Evolutionary conservation across 2,329 filamentous ascomycete species (phyloP), one percentile per base, ranked within the genome.

Genomic region (Pseudofabraea citricarpa): DNA sequence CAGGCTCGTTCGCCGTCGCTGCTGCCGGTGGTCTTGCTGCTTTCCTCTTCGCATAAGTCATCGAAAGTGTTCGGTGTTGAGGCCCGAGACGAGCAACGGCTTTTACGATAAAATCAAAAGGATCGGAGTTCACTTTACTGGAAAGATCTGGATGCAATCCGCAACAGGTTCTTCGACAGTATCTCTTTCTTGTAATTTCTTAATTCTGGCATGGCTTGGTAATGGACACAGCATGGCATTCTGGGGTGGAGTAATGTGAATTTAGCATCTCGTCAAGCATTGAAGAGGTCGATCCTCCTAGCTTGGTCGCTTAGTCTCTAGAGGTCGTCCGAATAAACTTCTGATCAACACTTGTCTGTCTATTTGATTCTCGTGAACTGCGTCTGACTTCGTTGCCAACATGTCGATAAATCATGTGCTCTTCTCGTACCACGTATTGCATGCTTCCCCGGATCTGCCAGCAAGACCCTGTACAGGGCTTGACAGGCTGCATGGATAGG

Each of bases 21-120:
- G 46, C 46, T 24, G 31, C 47, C 47, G 45, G 45, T 37, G 53
- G 51, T 45, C 29, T 53, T 39, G 49, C 55, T 43, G 54, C 56
- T 50, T 49, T 61, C 51, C 39, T 62, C 50, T 48, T 65, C 55
- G 56, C 52, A 52, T 61, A 62, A 61, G 52, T 55, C 50, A 48
- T 49, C 31, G 12, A 33, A 27, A 16, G 13, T 15, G 29, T 13
- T 16, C n/a, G n/a, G n/a, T n/a, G n/a, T n/a, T n/a, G n/a, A n/a
- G n/a, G 13, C 19, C n/a, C 13, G 18, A 40, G 41, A 38, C 41
- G 45, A 47, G 54, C 51, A 53, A 56, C 54, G 56, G 55, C 55
- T 54, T 58, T 59, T 51, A 59, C 50, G 57, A 57, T 44, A 37
- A 36, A 27, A 33, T 19, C 27, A 27, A 24, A 45, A 32, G 31